Base-by-base conservation (phyloP, 176 grass and related monocot genomes). In the Urochloa ruziziensis region DNA sequence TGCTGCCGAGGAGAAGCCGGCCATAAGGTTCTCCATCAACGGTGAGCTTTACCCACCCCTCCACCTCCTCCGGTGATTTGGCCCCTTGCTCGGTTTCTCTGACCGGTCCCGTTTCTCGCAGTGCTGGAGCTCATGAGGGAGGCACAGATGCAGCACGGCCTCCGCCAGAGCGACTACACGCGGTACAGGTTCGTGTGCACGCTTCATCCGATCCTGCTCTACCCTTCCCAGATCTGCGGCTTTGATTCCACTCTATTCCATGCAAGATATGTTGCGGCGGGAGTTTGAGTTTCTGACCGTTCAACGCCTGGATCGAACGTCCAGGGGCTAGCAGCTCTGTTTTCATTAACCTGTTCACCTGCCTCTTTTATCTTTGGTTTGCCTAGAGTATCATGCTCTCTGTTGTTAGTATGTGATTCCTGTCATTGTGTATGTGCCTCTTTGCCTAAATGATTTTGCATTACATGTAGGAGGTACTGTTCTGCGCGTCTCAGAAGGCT, bases 131-230 rank as follows among this genome's bases (percentile, higher is more conserved):
- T 95, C n/a, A 88, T 93, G 59, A 95, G 92, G 87, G 92, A 90
- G 12, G 75, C 96, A 34, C 96, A 98, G 91, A 98, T 98, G 96
- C 93, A 96, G 76, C 96, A 98, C 39, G 96, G 96, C 2, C 91
- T 98, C 82, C 90, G 93, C 80, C 96, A 95, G 53, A 86, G 96
- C 21, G 94, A 97, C 88, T 97, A 97, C 52, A 91, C 89, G 34
- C 90, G 93, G 39, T 98, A 98, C 80, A 86, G 96, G 93, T 98
- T 32, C 33, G 62, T 81, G 35, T 56, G 23, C 15, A 3, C 11
- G 9, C 3, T 28, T 16, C 29, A 70, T 14, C 53, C 33, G 74
- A 33, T 81, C 56, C 80, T 17, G 37, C 48, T 40, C 36, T 34
- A 46, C 36, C 14, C 28, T 58, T 28, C 47, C 54, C 65, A 87